Percentiles rank a stretch among this genome's conserved stretches.
phyloP scores from a whole-genome alignment of 176 grass and related monocot genomes.

The Cenchrus americanus region DNA sequence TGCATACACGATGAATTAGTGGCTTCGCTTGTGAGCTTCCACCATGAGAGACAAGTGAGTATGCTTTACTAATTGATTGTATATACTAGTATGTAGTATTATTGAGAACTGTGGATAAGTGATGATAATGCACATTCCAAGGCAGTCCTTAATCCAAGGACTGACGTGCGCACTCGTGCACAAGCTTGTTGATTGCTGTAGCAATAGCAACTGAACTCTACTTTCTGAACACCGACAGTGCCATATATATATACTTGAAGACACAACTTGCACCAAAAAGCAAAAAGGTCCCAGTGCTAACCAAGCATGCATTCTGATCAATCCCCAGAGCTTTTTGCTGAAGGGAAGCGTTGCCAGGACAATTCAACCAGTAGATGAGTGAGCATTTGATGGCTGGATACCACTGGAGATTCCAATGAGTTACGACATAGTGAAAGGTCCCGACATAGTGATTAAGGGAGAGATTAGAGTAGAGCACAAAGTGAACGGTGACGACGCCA shows the following conservation, averaged over 20 bases:
- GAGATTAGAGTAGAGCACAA: neutral
- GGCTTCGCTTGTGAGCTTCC: slow-evolving; percentile 17
- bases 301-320: slow-evolving; percentile 13
- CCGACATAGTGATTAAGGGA: neutral
- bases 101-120: slow-evolving; percentile 6
- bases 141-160: slow-evolving; percentile 42
- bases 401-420: neutral
- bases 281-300: neutral
- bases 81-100: neutral
- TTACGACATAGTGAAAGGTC: neutral
- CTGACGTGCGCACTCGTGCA: slow-evolving; percentile 23
- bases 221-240: slow-evolving; percentile 25
- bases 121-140: slow-evolving; percentile 23
- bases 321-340: neutral
- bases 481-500: slow-evolving; percentile 20
- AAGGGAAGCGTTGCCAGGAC: neutral
- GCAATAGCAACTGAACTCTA: neutral
- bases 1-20: slow-evolving; percentile 11
- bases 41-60: neutral
- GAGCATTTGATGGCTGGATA: too few relatives aligned
- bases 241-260: neutral
- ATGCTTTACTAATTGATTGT: neutral
- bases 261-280: slow-evolving; percentile 31
- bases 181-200: neutral
- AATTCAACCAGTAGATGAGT: neutral